These are phyloP conservation scores for Metarhizium sp. DNA, from an alignment of 2,329 filamentous ascomycete genomes.

Conservation along the genomic window DNA sequence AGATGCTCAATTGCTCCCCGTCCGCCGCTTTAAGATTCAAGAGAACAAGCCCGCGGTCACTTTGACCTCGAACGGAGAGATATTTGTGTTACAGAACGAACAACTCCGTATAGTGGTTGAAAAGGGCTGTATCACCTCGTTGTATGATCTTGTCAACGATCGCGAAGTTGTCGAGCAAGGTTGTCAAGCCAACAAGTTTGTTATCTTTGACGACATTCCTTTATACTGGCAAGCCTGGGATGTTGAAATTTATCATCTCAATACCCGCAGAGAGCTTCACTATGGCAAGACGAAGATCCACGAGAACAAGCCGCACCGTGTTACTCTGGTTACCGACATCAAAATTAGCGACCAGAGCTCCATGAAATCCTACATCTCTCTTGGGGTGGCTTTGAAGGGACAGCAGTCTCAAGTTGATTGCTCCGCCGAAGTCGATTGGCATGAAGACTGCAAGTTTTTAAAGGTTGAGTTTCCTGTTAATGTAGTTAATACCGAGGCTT, in stretches of 20 bases:
- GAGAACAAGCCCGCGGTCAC: constrained; percentile 39
- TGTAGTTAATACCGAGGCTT: constrained; percentile 81
- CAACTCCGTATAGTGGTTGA: constrained; percentile 66
- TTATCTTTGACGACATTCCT: constrained; percentile 95
- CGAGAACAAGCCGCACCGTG: constrained; percentile 63
- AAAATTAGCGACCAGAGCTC: constrained; percentile 82
- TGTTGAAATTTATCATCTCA: constrained; percentile 90
- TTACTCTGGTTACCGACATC: constrained; percentile 74
- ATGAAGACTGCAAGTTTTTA: constrained; percentile 92
- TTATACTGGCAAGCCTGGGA: constrained; percentile 98
- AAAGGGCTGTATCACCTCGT: constrained; percentile 70
- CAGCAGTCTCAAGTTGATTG: constrained; percentile 61
- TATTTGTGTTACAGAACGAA: constrained; percentile 73
- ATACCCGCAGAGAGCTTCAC: constrained; percentile 69
- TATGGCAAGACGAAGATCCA: constrained; percentile 60
- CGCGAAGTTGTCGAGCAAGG: constrained; percentile 69
- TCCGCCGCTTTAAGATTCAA: constrained; percentile 39
- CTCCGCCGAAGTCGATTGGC: constrained; percentile 87
- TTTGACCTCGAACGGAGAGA: constrained; percentile 40
- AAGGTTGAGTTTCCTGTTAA: constrained; percentile 98
- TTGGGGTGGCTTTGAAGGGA: constrained; percentile 58
- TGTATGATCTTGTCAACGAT: constrained; percentile 64
- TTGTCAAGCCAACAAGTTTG: constrained; percentile 78
- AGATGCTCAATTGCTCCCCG: constrained; percentile 39
- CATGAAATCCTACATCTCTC: constrained; percentile 75